These are phyloP conservation scores for Camptophora hylomeconis DNA, from an alignment of 2,329 filamentous ascomycete species.

Conservation along the genomic window DNA sequence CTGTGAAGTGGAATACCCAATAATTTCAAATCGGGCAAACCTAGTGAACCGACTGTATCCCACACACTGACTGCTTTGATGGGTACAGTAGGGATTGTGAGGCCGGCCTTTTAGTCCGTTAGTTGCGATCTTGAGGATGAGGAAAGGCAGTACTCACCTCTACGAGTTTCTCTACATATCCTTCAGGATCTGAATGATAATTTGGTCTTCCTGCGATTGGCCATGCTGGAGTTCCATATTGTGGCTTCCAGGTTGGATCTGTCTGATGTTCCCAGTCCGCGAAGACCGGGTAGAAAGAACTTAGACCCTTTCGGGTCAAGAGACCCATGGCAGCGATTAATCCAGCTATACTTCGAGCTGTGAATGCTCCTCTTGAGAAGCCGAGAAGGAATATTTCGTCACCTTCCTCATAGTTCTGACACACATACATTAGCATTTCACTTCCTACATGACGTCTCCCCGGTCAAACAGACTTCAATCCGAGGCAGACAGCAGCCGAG, in stretches of 20 bases:
- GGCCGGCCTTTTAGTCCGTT: too few relatives aligned
- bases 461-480: too few relatives aligned
- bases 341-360: slow-evolving; percentile 21
- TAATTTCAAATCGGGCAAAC: slow-evolving; percentile 13
- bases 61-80: slow-evolving; percentile 20
- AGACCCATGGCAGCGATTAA: slow-evolving; percentile 21
- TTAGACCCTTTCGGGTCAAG: slow-evolving; percentile 6
- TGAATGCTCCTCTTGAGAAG: slow-evolving; percentile 23
- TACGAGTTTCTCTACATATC: background rate
- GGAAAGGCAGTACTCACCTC: background rate
- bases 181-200: slow-evolving; percentile 2
- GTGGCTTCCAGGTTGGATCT: slow-evolving; percentile 3
- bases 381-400: slow-evolving; percentile 23
- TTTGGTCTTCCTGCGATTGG: slow-evolving; percentile 2
- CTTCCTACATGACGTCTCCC: too few relatives aligned
- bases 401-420: slow-evolving; percentile 20
- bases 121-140: background rate
- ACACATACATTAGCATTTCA: too few relatives aligned
- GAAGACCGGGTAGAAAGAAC: slow-evolving; percentile 6
- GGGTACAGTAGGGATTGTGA: slow-evolving; percentile 1
- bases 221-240: slow-evolving; percentile 2
- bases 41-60: slow-evolving; percentile 20
- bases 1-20: slow-evolving; percentile 17
- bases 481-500: too few relatives aligned
- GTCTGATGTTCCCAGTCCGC: slow-evolving; percentile 8